phyloP scores from a whole-genome alignment of 2,329 filamentous ascomycete species.

The Thermothelomyces thermophilus region DNA sequence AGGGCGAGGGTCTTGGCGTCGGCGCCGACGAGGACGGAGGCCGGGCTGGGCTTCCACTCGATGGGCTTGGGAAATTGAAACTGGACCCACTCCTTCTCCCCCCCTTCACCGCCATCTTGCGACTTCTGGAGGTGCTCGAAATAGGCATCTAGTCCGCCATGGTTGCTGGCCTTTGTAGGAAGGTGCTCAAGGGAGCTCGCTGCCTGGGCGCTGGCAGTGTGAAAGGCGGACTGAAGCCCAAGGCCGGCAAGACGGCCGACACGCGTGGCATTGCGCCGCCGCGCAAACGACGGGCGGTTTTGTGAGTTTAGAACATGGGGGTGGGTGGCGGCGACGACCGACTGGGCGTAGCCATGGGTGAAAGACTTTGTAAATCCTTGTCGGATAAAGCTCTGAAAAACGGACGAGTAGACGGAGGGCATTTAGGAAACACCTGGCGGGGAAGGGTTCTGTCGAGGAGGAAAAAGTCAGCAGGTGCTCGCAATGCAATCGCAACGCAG shows the following conservation, averaged over 20 bases:
- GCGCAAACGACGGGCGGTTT: constrained; percentile 54
- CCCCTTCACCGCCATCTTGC: constrained; percentile 55
- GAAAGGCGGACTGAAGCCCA: constrained; percentile 73
- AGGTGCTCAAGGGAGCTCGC: constrained; percentile 52
- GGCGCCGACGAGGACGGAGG: constrained; percentile 45
- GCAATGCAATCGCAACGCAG: too few relatives aligned
- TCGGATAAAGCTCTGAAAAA: constrained; percentile 81
- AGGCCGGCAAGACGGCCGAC: constrained; percentile 51
- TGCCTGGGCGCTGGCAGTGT: constrained; percentile 48
- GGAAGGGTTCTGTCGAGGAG: constrained; percentile 42
- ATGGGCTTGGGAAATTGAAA: constrained; percentile 84
- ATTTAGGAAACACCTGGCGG: constrained; percentile 77
- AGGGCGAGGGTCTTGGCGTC: constrained; percentile 32
- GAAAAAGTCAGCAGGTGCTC: not conserved
- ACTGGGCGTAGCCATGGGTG: constrained; percentile 96
- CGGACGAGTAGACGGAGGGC: constrained; percentile 63
- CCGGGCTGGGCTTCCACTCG: constrained; percentile 70
- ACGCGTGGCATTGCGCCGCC: constrained; percentile 49
- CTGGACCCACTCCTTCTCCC: constrained; percentile 82
- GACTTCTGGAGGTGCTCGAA: constrained; percentile 83
- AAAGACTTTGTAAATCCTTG: constrained; percentile 96
- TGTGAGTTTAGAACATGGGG: constrained; percentile 69
- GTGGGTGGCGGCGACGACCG: constrained; percentile 89
- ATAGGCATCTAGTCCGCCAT: constrained; percentile 77
- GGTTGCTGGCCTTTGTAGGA: constrained; percentile 44